Percentiles rank a stretch among this genome's conserved stretches.
Evolutionary conservation across 139 green algal genomes (phyloP).

Genomic region (Zygnema cylindricum): DNA sequence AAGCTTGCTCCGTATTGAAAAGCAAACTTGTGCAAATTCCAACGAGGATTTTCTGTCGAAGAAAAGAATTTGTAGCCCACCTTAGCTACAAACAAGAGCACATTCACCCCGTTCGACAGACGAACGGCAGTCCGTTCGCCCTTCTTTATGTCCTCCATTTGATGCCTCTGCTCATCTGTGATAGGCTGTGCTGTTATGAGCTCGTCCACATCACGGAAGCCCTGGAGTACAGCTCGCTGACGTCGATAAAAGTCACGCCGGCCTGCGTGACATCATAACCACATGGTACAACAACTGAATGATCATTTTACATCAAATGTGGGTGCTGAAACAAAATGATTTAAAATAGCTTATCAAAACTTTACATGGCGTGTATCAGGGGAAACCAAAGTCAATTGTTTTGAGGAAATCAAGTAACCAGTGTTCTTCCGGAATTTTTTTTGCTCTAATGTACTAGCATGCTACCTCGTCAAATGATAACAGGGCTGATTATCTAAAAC

Average conservation of each 20-base stretch:
- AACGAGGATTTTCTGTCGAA: not conserved
- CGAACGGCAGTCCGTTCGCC: constrained; percentile 30
- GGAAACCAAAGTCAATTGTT: not conserved
- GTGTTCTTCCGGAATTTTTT: not conserved
- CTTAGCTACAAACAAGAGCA: constrained; percentile 67
- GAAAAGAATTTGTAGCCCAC: constrained; percentile 8
- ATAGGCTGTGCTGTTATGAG: not conserved
- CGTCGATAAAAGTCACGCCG: constrained; percentile 33
- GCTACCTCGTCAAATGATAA: too few species aligned
- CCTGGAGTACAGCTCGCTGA: constrained; percentile 8
- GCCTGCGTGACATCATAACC: too few species aligned
- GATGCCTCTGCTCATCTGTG: not conserved
- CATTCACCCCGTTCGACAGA: constrained; percentile 56
- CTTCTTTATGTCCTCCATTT: not conserved
- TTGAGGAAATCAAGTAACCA: not conserved
- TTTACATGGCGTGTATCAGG: not conserved
- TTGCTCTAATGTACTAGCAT: too few species aligned
- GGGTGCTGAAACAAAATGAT: not conserved
- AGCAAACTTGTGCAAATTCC: not conserved
- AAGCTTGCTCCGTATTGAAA: too few species aligned
- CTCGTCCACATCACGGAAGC: constrained; percentile 29
- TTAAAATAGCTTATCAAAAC: not conserved
- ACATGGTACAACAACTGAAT: not conserved
- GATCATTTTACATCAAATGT: not conserved
- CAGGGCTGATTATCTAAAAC: too few species aligned